phyloP scores from a whole-genome alignment of 371 early-diverging fungal genomes.

The Rhizopus stolonifer region DNA sequence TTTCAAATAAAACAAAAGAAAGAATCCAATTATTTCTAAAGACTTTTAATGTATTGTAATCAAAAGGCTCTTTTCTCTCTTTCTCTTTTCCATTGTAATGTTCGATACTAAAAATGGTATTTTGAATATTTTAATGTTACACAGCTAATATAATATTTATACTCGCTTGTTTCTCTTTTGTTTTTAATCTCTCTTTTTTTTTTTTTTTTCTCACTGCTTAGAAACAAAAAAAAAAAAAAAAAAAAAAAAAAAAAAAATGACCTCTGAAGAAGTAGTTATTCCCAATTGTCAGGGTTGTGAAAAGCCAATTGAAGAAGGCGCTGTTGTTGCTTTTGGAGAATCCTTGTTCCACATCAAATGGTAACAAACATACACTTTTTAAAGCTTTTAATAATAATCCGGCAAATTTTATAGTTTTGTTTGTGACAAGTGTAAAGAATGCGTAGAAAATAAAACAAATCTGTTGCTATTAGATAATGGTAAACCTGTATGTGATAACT shows the following conservation, averaged over 20 bases:
- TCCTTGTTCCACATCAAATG: conserved; percentile 82
- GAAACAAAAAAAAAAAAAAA: background rate
- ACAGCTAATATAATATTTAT: background rate
- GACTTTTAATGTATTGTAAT: too few species aligned
- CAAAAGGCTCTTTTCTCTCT: too few species aligned
- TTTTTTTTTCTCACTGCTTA: conserved; percentile 1
- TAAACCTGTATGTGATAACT: conserved; percentile 80
- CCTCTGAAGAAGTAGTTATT: conserved; percentile 12
- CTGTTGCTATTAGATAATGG: conserved; percentile 76
- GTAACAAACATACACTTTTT: too few species aligned
- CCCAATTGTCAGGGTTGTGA: conserved; percentile 67
- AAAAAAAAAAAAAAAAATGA: conserved; percentile 2
- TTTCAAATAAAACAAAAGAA: too few species aligned
- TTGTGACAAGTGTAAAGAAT: conserved; percentile 72
- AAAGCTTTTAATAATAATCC: background rate
- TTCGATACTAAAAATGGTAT: background rate
- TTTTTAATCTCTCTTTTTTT: background rate
- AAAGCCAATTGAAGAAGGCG: conserved; percentile 71
- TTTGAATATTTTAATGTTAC: conserved; percentile 3
- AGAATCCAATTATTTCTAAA: too few species aligned
- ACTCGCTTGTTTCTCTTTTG: background rate
- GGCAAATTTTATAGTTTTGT: conserved; percentile 54
- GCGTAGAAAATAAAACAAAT: conserved; percentile 76
- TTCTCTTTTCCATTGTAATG: background rate
- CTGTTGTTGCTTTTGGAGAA: conserved; percentile 79